Base-by-base conservation (phyloP, 306 rosid genomes). In the Gastrolobium villosum region DNA sequence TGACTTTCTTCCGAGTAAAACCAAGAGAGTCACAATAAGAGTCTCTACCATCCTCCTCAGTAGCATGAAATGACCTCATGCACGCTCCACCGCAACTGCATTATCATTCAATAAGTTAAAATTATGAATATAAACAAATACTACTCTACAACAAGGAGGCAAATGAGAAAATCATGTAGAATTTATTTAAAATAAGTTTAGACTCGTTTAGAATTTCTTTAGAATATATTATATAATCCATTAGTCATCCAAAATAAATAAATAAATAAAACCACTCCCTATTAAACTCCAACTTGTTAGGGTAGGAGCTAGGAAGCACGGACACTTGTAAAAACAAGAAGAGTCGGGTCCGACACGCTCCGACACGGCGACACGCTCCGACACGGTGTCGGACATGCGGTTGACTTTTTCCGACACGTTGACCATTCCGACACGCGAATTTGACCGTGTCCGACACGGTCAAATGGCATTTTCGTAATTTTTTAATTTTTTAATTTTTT, bases 71-170 rank as follows among this genome's bases (percentile, higher is more conserved):
- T 7, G 97, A 89, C 85, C 98, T 92, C 86, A 88, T 78, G 90
- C 99, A 95, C 66, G 80, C 81, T 77, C 99, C 99, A 6, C 93
- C 99, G 70, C 99, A 95, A 80, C 99, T 93, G 84, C 83, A 84
- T 48, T 35, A 50, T 37, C 73, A 65, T 83, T 70, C 46, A 15
- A 46, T 15, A 63, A 75, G 7, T 15, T 37, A 14, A 31, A 10
- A 63, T 5, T 26, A 69, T 40, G 52, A 56, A 55, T 5, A 60
- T 40, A 32, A 84, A 9, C 14, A 53, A 11, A 49, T 37, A 60
- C 7, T 37, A 48, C 59, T 41, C 34, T 4, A 72, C 28, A n/a
- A n/a, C n/a, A 46, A 31, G 59, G 11, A 60, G 35, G 73, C 4
- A 59, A 65, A 31, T 32, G 31, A 57, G 50, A 64, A 53, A 9